A percentile compares a stretch with the other conserved stretches of the same genome.
These are phyloP conservation scores for Parascedosporium putredinis DNA, from an alignment of 2,329 filamentous ascomycete species.

Conservation along the genomic window DNA sequence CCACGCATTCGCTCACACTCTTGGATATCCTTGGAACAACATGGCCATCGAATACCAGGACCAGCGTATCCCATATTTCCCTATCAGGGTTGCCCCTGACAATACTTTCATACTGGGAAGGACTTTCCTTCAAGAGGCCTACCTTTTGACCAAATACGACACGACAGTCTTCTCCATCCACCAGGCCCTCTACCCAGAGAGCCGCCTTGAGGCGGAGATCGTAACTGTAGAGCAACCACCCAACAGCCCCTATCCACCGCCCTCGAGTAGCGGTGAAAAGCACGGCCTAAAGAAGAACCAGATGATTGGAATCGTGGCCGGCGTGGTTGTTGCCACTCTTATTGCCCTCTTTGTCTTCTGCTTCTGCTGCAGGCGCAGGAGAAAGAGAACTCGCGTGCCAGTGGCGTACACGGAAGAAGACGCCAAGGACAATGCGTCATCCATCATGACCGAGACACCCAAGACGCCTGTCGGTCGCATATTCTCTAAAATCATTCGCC, in stretches of 20 bases:
- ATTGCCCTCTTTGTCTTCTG: constrained; percentile 22
- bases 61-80: constrained; percentile 50
- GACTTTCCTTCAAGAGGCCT: constrained; percentile 61
- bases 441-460: constrained; percentile 22
- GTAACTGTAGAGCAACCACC: constrained; percentile 21
- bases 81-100: constrained; percentile 45
- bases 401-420: constrained; percentile 17
- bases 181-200: constrained; percentile 41
- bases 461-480: constrained; percentile 27
- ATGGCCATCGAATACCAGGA: constrained; percentile 32
- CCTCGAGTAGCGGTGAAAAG: constrained; percentile 13
- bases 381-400: constrained; percentile 14
- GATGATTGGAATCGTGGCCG: constrained; percentile 36
- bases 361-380: constrained; percentile 23
- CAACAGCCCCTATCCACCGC: constrained; percentile 36
- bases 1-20: constrained; percentile 36
- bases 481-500: constrained; percentile 31
- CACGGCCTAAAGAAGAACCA: constrained; percentile 28
- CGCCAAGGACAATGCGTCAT: constrained; percentile 26
- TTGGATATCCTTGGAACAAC: constrained; percentile 39
- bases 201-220: constrained; percentile 32
- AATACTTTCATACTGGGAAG: constrained; percentile 53
- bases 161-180: constrained; percentile 41
- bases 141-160: constrained; percentile 47
- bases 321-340: constrained; percentile 24